These are phyloP conservation scores for Emydomyces testavorans DNA, from an alignment of 2,329 filamentous ascomycete genomes.

Conservation along the genomic window DNA sequence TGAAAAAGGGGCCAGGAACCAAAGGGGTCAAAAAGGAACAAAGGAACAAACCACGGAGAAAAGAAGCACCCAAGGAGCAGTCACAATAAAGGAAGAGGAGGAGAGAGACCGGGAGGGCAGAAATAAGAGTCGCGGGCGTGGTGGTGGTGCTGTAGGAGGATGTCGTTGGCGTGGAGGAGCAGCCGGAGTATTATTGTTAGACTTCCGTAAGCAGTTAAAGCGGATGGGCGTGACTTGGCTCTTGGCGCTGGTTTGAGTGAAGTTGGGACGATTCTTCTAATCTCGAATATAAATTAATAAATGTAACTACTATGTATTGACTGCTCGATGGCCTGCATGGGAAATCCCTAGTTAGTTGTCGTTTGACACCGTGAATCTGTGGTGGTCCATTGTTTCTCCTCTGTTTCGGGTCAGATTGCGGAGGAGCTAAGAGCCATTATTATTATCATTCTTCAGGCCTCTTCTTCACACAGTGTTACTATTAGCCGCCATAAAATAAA, in stretches of 20 bases:
- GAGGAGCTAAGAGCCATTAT: not conserved
- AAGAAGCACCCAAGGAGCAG: not conserved
- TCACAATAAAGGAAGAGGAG: not conserved
- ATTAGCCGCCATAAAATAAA: too few relatives aligned
- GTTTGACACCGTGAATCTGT: too few relatives aligned
- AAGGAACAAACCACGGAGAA: not conserved
- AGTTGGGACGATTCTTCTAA: too few relatives aligned
- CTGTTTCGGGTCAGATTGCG: constrained; percentile 4
- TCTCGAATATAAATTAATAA: too few relatives aligned
- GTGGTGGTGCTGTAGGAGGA: not conserved
- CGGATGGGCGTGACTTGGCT: constrained; percentile 13
- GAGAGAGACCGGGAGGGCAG: constrained; percentile 6
- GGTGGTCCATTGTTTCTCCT: constrained; percentile 7
- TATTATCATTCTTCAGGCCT: too few relatives aligned
- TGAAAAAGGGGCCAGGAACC: constrained; percentile 1
- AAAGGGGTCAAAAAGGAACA: not conserved
- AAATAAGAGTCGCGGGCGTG: constrained; percentile 2
- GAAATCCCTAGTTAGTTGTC: not conserved
- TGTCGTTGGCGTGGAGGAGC: not conserved
- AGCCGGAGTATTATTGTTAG: not conserved
- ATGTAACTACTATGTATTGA: too few relatives aligned
- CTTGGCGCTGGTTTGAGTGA: constrained; percentile 15
- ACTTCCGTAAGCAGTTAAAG: constrained; percentile 11
- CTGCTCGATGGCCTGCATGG: not conserved
- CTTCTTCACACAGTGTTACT: too few relatives aligned